phyloP scores from a whole-genome alignment of 106 monocot genomes.

The Gastrodia elata region DNA sequence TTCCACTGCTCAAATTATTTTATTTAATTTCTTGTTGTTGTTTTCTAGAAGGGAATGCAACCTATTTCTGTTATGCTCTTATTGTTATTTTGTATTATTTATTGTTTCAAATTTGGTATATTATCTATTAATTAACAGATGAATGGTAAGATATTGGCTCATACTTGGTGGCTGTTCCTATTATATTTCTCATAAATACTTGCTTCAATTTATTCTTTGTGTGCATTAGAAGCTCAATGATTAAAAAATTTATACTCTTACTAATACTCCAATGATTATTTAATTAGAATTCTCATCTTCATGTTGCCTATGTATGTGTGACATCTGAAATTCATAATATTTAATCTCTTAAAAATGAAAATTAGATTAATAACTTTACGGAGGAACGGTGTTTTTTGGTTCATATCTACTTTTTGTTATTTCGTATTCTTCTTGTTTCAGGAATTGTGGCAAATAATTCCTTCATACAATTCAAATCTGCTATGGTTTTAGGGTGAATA shows the following conservation, averaged over 20 bases:
- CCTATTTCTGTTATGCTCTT: background rate
- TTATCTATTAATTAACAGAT: no score
- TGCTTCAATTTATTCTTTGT: background rate
- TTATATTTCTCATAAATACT: background rate
- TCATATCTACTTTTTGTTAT: background rate
- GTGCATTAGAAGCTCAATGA: background rate
- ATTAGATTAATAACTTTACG: background rate
- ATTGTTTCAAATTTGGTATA: background rate
- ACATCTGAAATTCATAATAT: background rate
- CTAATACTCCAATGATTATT: background rate
- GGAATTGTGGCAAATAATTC: background rate
- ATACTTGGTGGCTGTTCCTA: background rate
- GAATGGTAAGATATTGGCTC: constrained; percentile 33
- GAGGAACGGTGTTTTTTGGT: background rate
- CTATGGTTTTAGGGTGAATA: constrained; percentile 65
- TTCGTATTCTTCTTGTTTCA: background rate
- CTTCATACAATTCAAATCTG: background rate
- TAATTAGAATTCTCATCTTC: background rate
- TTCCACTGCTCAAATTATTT: background rate
- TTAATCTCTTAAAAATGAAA: background rate
- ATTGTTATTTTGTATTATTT: background rate
- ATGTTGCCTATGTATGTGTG: background rate
- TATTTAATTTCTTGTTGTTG: no score
- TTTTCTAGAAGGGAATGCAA: background rate
- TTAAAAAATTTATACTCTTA: background rate